These are phyloP conservation scores for Alternaria sp. DNA, from an alignment of 2,329 filamentous ascomycete genomes.

Conservation along the genomic window DNA sequence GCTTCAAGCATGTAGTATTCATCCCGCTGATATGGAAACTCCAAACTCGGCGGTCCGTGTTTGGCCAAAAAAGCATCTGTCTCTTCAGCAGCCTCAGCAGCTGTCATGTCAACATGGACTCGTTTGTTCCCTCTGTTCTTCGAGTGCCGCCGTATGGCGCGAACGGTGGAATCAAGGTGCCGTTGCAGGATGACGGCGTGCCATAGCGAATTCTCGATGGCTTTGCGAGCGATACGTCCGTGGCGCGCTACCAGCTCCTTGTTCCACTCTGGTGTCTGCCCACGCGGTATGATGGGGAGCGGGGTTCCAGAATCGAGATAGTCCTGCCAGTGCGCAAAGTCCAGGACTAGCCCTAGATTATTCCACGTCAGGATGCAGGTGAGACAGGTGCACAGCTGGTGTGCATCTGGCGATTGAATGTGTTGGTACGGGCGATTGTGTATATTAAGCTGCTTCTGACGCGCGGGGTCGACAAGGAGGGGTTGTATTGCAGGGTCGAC, in stretches of 20 bases:
- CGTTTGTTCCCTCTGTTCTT: constrained; percentile 61
- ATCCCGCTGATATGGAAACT: constrained; percentile 65
- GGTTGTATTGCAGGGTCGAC: constrained; percentile 50
- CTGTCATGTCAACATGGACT: constrained; percentile 57
- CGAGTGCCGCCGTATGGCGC: constrained; percentile 58
- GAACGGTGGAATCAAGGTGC: constrained; percentile 59
- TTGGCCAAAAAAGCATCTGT: constrained; percentile 63
- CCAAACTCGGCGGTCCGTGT: constrained; percentile 61
- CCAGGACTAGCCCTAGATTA: constrained; percentile 62
- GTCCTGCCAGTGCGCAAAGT: constrained; percentile 66
- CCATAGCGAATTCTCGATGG: constrained; percentile 59
- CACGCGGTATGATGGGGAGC: constrained; percentile 62
- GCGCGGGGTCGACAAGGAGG: constrained; percentile 53
- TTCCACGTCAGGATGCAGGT: constrained; percentile 67
- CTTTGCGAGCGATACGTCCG: constrained; percentile 56
- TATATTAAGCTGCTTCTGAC: constrained; percentile 57
- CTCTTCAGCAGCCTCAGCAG: constrained; percentile 56
- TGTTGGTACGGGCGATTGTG: constrained; percentile 64
- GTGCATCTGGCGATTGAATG: constrained; percentile 57
- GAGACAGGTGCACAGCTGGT: constrained; percentile 65
- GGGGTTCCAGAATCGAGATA: constrained; percentile 62
- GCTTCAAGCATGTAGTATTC: constrained; percentile 68
- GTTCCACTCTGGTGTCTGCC: constrained; percentile 62
- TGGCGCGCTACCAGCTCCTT: constrained; percentile 54
- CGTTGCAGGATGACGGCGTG: constrained; percentile 61